Conservation (phyloP, 768 basidiomycete genomes). For the Thelephora ganbajun region DNA sequence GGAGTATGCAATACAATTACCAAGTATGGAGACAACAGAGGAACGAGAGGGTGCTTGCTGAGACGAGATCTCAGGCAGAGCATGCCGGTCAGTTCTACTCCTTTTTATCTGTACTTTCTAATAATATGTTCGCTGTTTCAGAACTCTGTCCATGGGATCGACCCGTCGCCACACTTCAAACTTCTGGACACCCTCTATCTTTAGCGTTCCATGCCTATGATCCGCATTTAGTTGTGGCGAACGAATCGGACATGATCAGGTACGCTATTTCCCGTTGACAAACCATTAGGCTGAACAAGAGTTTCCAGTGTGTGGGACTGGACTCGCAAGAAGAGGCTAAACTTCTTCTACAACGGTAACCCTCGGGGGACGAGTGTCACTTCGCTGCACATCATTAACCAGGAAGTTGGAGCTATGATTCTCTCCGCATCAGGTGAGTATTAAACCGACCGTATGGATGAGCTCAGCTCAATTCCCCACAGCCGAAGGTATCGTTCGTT, state of each 20-base stretch:
- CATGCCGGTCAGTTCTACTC: slow-evolving; percentile 45
- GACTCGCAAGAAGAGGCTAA: slow-evolving; percentile 65
- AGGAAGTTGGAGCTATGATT: slow-evolving; percentile 86
- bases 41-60: slow-evolving; percentile 65
- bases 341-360: slow-evolving; percentile 84
- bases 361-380: slow-evolving; percentile 73
- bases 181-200: slow-evolving; percentile 46
- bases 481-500: slow-evolving; percentile 88
- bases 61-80: slow-evolving; percentile 58
- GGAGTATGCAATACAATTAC: slow-evolving; percentile 85
- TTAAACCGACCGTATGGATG: neutral
- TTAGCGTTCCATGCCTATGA: slow-evolving; percentile 91
- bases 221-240: slow-evolving; percentile 72
- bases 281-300: neutral
- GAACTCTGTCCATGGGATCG: slow-evolving; percentile 61
- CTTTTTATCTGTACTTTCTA: no score
- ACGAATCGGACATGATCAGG: slow-evolving; percentile 80
- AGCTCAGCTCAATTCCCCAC: neutral
- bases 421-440: slow-evolving; percentile 71
- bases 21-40: slow-evolving; percentile 90
- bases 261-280: slow-evolving; percentile 17
- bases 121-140: neutral
- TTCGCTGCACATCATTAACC: slow-evolving; percentile 84
- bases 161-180: slow-evolving; percentile 50
- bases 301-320: slow-evolving; percentile 81